A percentile compares a stretch with the other conserved stretches of the same genome.
Evolutionary conservation across 192 early-diverging fungal species (phyloP).

Genomic region (Phycomyces nitens): DNA sequence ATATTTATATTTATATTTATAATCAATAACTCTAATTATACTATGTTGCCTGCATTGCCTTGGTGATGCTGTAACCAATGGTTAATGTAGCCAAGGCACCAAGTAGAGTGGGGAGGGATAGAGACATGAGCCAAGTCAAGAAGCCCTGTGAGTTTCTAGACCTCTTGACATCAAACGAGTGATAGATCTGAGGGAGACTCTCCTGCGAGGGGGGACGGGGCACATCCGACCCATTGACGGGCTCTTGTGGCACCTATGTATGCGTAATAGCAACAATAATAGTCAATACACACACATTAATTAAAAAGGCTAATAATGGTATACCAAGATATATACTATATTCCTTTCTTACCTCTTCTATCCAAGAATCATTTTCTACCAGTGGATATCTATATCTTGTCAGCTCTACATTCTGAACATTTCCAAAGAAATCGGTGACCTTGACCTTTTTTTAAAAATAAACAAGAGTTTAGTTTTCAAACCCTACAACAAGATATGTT

Average conservation of each 20-base stretch:
- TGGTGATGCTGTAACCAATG: too few species aligned
- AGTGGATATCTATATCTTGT: conserved; percentile 48
- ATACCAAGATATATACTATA: not conserved
- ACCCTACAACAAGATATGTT: not conserved
- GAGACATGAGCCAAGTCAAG: too few species aligned
- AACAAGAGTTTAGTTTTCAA: not conserved
- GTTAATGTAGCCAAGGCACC: too few species aligned
- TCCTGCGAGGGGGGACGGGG: not conserved
- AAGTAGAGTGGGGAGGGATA: too few species aligned
- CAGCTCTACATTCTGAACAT: conserved; percentile 86
- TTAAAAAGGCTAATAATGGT: not conserved
- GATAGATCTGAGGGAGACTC: not conserved
- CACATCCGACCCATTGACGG: not conserved
- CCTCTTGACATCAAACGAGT: not conserved
- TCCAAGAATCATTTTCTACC: not conserved
- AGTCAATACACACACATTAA: too few species aligned
- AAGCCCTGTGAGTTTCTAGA: too few species aligned
- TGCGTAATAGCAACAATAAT: too few species aligned
- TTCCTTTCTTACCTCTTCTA: not conserved
- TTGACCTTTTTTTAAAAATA: conserved; percentile 43
- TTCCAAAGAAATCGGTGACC: conserved; percentile 96
- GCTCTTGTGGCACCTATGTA: not conserved
- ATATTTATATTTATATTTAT: too few species aligned
- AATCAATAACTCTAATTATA: too few species aligned
- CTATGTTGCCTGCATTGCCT: too few species aligned